Evolutionary conservation across 2,329 filamentous ascomycete genomes (phyloP).

Genomic region (Beauveria bassiana): DNA sequence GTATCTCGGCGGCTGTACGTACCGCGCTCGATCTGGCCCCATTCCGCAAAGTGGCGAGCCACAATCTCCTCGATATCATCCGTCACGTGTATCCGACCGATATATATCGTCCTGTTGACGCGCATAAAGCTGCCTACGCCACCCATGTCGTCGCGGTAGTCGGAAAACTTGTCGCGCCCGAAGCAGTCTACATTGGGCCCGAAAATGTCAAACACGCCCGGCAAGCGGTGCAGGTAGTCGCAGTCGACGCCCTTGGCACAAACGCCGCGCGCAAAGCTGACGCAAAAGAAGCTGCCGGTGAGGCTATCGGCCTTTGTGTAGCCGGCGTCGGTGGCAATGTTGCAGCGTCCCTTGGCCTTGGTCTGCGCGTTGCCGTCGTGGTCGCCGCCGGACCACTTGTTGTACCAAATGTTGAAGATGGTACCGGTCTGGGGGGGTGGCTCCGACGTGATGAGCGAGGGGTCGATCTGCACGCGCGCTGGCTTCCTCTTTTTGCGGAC

Average conservation of each 20-base stretch:
- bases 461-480: constrained; percentile 84
- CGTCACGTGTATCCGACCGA: constrained; percentile 87
- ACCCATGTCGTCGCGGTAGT: constrained; percentile 96
- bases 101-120: constrained; percentile 88
- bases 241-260: constrained; percentile 88
- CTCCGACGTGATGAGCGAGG: constrained; percentile 72
- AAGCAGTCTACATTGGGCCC: constrained; percentile 95
- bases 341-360: constrained; percentile 77
- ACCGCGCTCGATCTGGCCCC: constrained; percentile 82
- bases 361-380: constrained; percentile 85
- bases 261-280: constrained; percentile 78
- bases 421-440: constrained; percentile 88
- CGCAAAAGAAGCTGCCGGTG: constrained; percentile 79
- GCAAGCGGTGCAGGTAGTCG: constrained; percentile 85
- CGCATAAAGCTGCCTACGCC: constrained; percentile 91
- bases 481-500: constrained; percentile 85
- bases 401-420: constrained; percentile 98
- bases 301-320: constrained; percentile 73
- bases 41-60: constrained; percentile 90
- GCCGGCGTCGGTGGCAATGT: constrained; percentile 69
- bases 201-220: constrained; percentile 79
- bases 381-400: constrained; percentile 96
- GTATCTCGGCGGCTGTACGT: constrained; percentile 17
- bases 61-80: constrained; percentile 98
- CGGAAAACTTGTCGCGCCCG: constrained; percentile 75